Evolutionary conservation across 495 filamentous ascomycete species (phyloP).

Genomic region (Darksidea phi): DNA sequence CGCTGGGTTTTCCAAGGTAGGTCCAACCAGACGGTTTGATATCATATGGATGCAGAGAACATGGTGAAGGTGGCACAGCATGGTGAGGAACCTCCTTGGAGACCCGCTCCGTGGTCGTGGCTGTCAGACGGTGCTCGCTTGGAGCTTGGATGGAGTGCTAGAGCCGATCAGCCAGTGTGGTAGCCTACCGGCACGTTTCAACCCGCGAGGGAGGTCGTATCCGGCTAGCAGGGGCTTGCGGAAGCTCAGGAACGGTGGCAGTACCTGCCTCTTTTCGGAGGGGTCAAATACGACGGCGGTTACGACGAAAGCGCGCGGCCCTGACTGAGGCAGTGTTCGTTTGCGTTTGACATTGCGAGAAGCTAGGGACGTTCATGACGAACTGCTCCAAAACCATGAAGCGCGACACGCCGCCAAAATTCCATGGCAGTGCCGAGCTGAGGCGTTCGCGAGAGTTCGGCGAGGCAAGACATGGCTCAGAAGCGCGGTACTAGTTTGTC

Average conservation of each 20-base stretch:
- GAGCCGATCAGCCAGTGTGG: constrained; percentile 13
- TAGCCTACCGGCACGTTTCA: constrained; percentile 8
- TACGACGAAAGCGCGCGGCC: not conserved
- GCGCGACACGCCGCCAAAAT: not conserved
- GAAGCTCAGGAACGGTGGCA: constrained; percentile 20
- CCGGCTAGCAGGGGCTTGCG: constrained; percentile 16
- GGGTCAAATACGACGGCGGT: constrained; percentile 7
- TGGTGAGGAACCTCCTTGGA: constrained; percentile 12
- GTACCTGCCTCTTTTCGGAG: constrained; percentile 15
- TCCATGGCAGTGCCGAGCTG: not conserved
- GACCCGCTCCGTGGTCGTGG: constrained; percentile 24
- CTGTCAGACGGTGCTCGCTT: constrained; percentile 7
- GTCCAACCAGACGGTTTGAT: too few species aligned
- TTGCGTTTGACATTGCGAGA: constrained; percentile 5
- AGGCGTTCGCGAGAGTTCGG: not conserved
- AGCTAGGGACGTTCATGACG: not conserved
- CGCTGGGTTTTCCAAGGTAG: constrained; percentile 5
- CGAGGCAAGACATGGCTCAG: not conserved
- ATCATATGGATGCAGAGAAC: not conserved
- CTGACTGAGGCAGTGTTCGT: not conserved
- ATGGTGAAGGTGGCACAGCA: constrained; percentile 2
- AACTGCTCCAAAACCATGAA: not conserved
- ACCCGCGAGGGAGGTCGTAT: constrained; percentile 12
- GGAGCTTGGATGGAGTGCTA: constrained; percentile 7
- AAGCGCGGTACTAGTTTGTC: not conserved